These are phyloP conservation scores for Pythium aphanidermatum DNA, from an alignment of 352 stramenopile genomes.

Conservation along the genomic window DNA sequence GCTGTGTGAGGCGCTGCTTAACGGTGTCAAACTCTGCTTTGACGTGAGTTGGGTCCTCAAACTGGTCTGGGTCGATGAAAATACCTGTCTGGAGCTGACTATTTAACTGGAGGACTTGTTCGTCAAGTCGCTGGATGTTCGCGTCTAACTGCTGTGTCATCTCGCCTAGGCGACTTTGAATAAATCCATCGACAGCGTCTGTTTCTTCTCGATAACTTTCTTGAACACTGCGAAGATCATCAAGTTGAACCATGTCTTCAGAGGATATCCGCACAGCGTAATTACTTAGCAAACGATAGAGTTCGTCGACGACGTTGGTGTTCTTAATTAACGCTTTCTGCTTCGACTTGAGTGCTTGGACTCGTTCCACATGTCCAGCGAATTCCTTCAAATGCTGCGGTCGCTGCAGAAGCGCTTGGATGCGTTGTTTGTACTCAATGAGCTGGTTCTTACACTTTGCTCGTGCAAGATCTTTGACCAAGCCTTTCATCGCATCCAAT, in stretches of 20 bases:
- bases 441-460: slow-evolving; percentile 86
- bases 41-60: slow-evolving; percentile 77
- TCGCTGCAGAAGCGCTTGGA: slow-evolving; percentile 75
- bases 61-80: slow-evolving; percentile 86
- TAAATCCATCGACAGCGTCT: slow-evolving; percentile 77
- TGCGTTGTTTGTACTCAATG: slow-evolving; percentile 87
- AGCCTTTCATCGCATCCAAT: slow-evolving; percentile 88
- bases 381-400: slow-evolving; percentile 92
- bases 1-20: slow-evolving; percentile 71
- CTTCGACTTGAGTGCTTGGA: slow-evolving; percentile 67
- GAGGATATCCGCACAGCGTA: slow-evolving; percentile 90
- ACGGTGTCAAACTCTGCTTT: slow-evolving; percentile 77
- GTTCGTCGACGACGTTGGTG: slow-evolving; percentile 89
- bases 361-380: slow-evolving; percentile 76
- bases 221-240: slow-evolving; percentile 82
- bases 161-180: slow-evolving; percentile 79
- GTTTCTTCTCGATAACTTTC: slow-evolving; percentile 88
- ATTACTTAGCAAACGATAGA: slow-evolving; percentile 88
- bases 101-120: slow-evolving; percentile 85
- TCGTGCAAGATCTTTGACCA: slow-evolving; percentile 88
- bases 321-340: slow-evolving; percentile 80
- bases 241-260: slow-evolving; percentile 92
- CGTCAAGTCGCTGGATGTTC: slow-evolving; percentile 90
- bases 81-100: slow-evolving; percentile 75
- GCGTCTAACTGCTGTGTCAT: slow-evolving; percentile 91